Conservation (phyloP, 164 flowering plant species). For the Paratinospora sagittata region DNA sequence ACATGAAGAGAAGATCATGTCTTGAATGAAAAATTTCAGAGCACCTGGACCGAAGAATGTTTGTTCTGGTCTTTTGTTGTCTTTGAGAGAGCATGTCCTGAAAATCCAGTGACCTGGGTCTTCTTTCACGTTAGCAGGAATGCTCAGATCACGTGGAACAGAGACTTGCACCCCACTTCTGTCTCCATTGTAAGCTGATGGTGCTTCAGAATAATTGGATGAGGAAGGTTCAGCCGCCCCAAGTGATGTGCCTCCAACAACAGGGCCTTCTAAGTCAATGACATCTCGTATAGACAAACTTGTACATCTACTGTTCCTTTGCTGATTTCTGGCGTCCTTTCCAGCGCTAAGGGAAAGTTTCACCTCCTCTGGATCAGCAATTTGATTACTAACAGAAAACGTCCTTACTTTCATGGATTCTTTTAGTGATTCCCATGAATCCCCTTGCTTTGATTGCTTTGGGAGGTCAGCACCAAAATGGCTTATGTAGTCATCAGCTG, state of each 20-base stretch:
- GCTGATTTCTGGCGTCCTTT: constrained; percentile 11
- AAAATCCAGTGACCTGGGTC: constrained; percentile 10
- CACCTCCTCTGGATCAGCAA: constrained; percentile 20
- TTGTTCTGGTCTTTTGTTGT: background rate
- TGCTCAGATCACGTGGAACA: constrained; percentile 7
- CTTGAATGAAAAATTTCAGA: background rate
- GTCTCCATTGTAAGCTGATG: constrained; percentile 9
- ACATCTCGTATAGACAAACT: constrained; percentile 11
- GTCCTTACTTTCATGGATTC: constrained; percentile 1
- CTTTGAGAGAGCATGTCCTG: constrained; percentile 7
- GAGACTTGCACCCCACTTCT: constrained; percentile 11
- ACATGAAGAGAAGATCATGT: background rate
- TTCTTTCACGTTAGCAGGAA: constrained; percentile 8
- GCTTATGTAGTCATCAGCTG: constrained; percentile 28
- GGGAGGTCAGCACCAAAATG: constrained; percentile 8
- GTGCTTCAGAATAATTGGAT: constrained; percentile 11
- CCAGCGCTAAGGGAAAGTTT: constrained; percentile 29
- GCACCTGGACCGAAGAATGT: background rate
- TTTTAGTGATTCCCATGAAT: background rate
- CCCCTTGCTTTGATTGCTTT: background rate
- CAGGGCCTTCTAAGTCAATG: constrained; percentile 36
- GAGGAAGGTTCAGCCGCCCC: constrained; percentile 4
- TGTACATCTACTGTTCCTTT: constrained; percentile 1
- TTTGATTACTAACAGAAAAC: constrained; percentile 7
- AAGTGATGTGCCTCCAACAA: constrained; percentile 12